Conservation (phyloP, 805 yeast species). For the Candida takata region DNA sequence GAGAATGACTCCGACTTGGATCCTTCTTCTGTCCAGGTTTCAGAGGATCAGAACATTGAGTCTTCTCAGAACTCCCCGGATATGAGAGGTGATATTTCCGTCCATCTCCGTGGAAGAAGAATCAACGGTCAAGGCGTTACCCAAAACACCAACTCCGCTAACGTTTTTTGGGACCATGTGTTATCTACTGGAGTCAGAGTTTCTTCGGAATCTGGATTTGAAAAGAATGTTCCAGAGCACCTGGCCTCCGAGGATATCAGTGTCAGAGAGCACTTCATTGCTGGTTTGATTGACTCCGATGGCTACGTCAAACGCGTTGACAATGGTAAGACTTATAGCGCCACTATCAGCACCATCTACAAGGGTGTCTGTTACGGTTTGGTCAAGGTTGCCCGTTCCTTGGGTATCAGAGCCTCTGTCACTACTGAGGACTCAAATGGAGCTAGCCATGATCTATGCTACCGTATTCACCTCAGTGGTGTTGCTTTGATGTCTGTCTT, state of each 20-base stretch:
- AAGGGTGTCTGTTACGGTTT: slow-evolving; percentile 30
- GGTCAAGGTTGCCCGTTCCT: slow-evolving; percentile 34
- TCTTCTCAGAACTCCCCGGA: neutral
- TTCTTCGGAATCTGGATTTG: slow-evolving; percentile 23
- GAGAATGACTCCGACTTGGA: neutral
- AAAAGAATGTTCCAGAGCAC: slow-evolving; percentile 29
- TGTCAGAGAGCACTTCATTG: slow-evolving; percentile 38
- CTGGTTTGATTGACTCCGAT: slow-evolving; percentile 37
- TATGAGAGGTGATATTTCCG: neutral
- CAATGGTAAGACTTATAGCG: slow-evolving; percentile 12
- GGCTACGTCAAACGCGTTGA: slow-evolving; percentile 27
- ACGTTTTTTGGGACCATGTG: neutral
- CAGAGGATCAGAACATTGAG: neutral
- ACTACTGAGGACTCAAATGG: slow-evolving; percentile 18
- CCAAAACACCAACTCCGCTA: neutral
- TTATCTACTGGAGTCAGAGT: slow-evolving; percentile 6
- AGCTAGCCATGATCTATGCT: neutral
- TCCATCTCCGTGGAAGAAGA: neutral
- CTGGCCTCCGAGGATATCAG: slow-evolving; percentile 30
- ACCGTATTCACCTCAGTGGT: slow-evolving; percentile 21
- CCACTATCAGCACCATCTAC: slow-evolving; percentile 26
- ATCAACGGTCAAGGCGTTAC: neutral
- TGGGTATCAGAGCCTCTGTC: slow-evolving; percentile 34
- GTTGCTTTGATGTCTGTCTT: slow-evolving; percentile 23
- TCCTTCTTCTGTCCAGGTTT: neutral